Evolutionary conservation across 2,329 filamentous ascomycete genomes (phyloP), one percentile per base, ranked within the genome.

Genomic region (Xylaria sp.): DNA sequence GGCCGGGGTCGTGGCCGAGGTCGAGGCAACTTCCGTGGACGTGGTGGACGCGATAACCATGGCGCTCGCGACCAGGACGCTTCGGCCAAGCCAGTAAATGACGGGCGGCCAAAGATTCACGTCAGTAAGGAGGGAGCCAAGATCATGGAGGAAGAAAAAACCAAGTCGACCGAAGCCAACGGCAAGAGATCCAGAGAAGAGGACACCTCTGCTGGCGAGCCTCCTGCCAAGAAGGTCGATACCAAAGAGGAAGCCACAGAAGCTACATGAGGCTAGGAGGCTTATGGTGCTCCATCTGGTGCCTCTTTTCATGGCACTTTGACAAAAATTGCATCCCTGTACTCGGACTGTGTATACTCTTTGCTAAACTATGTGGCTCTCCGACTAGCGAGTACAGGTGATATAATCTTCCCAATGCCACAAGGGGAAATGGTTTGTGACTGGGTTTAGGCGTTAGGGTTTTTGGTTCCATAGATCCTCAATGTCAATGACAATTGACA

Each of bases 201-300:
- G 8, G 86, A 85, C 34, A 81, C 76, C 53, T 77, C 74, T 34
- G 73, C 76, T 3, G 80, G 77, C n/a, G 82, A 83, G 65, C 86
- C 83, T 34, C 81, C 86, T 2, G 83, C 87, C 21, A 91, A 91
- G 84, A 91, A 90, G 82, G 84, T 89, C 48, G 87, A 90, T 71
- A 80, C 77, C 76, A 87, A 88, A 81, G 76, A 81, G 54, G 78
- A 72, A 36, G 73, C 69, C 45, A 70, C 73, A 19, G 71, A 73
- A 50, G 68, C 71, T 32, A 67, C 74, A 32, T 75, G 60, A 73
- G 34, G 42, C 42, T 1, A 39, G 59, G 32, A 17, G 39, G 21
- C 19, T 32, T 50, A 45, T 39, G 48, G 61, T 63, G 30, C 45
- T 24, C 9, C 55, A 39, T 50, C 27, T 54, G 63, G 34, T 36